Conservation (phyloP, 1,284 basidiomycete genomes). For the Neolentinus lepideus region DNA sequence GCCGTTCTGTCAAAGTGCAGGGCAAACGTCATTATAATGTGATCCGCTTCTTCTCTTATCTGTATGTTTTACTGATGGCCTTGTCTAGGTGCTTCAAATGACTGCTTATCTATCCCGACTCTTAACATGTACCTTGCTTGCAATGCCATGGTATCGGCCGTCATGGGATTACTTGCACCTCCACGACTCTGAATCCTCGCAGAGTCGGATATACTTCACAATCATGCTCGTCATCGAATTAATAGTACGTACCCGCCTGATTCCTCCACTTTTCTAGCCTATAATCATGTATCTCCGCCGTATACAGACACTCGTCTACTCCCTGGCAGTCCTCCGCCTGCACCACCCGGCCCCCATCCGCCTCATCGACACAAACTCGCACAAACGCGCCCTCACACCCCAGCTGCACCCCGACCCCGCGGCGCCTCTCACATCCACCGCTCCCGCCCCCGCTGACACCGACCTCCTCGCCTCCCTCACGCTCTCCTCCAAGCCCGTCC, state of each 20-base stretch:
- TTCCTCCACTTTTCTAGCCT: too few relatives aligned
- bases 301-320: conserved; percentile 39
- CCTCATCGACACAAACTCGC: conserved; percentile 44
- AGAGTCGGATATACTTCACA: conserved; percentile 37
- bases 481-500: conserved; percentile 54
- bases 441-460: conserved; percentile 33
- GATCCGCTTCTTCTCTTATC: conserved; percentile 17
- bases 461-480: conserved; percentile 56
- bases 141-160: conserved; percentile 33
- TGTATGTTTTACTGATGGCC: conserved; percentile 1
- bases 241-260: conserved; percentile 37
- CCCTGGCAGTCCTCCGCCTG: conserved; percentile 46
- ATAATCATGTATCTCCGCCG: too few relatives aligned
- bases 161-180: conserved; percentile 31
- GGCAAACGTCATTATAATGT: conserved; percentile 62
- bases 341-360: conserved; percentile 61
- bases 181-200: conserved; percentile 25
- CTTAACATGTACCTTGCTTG: conserved; percentile 38
- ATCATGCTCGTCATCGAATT: conserved; percentile 41
- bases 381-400: conserved; percentile 21
- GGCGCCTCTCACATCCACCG: conserved; percentile 16
- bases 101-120: conserved; percentile 50
- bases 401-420: conserved; percentile 11
- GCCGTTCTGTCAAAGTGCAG: conserved; percentile 54
- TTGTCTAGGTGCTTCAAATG: conserved; percentile 46